Conservation (phyloP, 495 filamentous ascomycete species). For the Aspergillus conjunctus region DNA sequence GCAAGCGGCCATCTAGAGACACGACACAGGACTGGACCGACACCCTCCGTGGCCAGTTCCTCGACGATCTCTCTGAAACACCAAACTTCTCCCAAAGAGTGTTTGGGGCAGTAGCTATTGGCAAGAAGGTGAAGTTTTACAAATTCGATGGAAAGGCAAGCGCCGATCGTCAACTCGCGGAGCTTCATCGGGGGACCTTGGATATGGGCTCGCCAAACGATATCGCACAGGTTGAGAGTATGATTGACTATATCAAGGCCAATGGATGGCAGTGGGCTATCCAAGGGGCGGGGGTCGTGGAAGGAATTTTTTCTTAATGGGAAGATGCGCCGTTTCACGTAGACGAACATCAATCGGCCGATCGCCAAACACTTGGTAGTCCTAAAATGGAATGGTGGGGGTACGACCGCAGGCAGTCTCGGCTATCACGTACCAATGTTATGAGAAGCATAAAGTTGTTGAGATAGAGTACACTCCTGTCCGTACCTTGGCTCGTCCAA, state of each 20-base stretch:
- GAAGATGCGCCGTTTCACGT: too few species aligned
- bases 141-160: conserved; percentile 1
- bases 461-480: too few species aligned
- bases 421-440: too few species aligned
- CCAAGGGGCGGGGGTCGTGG: too few species aligned
- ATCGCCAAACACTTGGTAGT: too few species aligned
- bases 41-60: conserved; percentile 6
- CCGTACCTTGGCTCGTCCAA: too few species aligned
- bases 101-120: conserved; percentile 10
- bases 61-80: conserved; percentile 3
- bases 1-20: conserved; percentile 9
- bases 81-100: neutral
- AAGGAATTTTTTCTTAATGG: too few species aligned
- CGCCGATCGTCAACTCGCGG: neutral
- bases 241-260: conserved; percentile 14
- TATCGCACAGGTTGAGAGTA: conserved; percentile 6
- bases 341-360: too few species aligned
- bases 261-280: conserved; percentile 10
- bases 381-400: too few species aligned
- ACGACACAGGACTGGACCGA: conserved; percentile 2
- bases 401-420: too few species aligned
- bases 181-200: conserved; percentile 5
- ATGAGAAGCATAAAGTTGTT: too few species aligned
- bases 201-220: conserved; percentile 1
- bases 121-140: conserved; percentile 13